These are phyloP conservation scores for Syzygium aqueum DNA, from an alignment of 345 rosid species.

Conservation along the genomic window DNA sequence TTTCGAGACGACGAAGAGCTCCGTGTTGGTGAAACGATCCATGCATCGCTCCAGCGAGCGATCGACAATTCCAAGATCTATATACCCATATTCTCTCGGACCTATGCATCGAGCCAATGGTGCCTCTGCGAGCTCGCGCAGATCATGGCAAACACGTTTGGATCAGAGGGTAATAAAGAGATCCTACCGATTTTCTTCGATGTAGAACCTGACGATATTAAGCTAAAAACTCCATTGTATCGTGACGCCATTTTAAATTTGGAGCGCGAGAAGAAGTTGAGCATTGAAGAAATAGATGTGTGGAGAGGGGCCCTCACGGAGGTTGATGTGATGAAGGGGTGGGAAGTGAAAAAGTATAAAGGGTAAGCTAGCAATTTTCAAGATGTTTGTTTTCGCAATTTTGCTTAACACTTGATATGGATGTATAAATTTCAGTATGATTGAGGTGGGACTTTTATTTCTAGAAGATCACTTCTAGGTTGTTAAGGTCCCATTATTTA, in stretches of 20 bases:
- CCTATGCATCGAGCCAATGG: not conserved
- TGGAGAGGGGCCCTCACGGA: not conserved
- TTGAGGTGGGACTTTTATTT: not conserved
- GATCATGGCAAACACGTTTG: not conserved
- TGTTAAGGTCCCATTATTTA: not conserved
- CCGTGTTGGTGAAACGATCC: not conserved
- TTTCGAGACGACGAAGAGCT: not conserved
- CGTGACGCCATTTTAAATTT: not conserved
- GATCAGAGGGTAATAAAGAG: not conserved
- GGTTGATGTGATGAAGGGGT: too few species aligned
- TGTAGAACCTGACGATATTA: not conserved
- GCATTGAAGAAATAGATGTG: not conserved
- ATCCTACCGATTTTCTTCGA: not conserved
- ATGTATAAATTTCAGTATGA: too few species aligned
- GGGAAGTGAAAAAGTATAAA: too few species aligned
- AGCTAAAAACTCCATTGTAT: not conserved
- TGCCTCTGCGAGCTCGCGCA: fast-evolving
- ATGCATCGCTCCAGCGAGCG: fast-evolving
- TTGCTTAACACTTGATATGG: too few species aligned
- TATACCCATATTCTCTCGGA: not conserved
- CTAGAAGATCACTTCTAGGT: not conserved
- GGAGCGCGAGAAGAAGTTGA: not conserved
- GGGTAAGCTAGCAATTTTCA: too few species aligned
- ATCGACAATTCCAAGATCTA: not conserved
- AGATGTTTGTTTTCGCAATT: too few species aligned